Evolutionary conservation across 2,329 filamentous ascomycete genomes (phyloP).

Genomic region (Diaporthe sp.): DNA sequence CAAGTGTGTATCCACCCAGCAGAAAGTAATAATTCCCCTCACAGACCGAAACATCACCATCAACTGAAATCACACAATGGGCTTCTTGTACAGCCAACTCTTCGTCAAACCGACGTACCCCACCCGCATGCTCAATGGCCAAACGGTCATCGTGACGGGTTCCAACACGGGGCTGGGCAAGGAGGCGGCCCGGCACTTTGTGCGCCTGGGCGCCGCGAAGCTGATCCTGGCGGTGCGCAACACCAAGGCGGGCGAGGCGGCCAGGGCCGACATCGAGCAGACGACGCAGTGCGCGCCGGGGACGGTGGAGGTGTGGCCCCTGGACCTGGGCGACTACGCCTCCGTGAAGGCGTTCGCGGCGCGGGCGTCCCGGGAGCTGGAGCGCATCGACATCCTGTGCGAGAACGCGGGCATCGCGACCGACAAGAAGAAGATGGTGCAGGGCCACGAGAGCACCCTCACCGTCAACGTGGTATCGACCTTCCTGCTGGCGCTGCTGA

Average conservation of each 20-base stretch:
- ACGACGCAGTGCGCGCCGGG: conserved; percentile 22
- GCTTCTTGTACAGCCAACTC: conserved; percentile 34
- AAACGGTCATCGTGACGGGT: conserved; percentile 55
- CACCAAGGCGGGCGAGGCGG: conserved; percentile 44
- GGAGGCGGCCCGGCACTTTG: conserved; percentile 53
- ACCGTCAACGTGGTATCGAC: conserved; percentile 49
- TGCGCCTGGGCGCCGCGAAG: conserved; percentile 48
- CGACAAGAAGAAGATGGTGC: conserved; percentile 49
- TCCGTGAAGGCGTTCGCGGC: conserved; percentile 56
- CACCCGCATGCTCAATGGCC: conserved; percentile 40
- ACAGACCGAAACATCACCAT: background rate
- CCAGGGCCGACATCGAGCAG: conserved; percentile 42
- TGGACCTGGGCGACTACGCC: conserved; percentile 56
- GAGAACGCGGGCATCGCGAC: conserved; percentile 59
- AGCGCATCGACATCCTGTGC: conserved; percentile 58
- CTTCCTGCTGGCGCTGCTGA: conserved; percentile 58
- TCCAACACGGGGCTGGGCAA: conserved; percentile 56
- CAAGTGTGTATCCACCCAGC: background rate
- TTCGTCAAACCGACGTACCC: conserved; percentile 36
- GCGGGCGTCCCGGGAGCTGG: conserved; percentile 48
- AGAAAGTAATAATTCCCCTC: background rate
- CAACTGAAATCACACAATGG: conserved; percentile 2
- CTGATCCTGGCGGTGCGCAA: conserved; percentile 56
- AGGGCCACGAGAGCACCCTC: conserved; percentile 63
- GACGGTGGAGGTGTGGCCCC: conserved; percentile 52